These are phyloP conservation scores for Penicillium canescens DNA, from an alignment of 495 filamentous ascomycete species.

Conservation along the genomic window DNA sequence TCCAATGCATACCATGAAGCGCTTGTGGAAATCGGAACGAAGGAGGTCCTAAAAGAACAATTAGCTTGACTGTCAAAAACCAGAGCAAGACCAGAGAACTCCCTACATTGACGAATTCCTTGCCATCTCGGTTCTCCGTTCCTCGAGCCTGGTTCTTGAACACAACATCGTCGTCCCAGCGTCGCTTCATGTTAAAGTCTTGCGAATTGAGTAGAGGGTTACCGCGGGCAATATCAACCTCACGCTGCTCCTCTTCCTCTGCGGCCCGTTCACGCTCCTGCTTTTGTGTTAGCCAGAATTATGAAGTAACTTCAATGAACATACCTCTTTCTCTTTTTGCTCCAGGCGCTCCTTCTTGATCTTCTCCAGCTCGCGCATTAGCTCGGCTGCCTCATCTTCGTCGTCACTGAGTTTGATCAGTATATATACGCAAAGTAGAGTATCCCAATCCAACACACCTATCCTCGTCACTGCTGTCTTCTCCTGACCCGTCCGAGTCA, in stretches of 20 bases:
- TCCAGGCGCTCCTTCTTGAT: conserved; percentile 89
- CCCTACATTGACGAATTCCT: conserved; percentile 93
- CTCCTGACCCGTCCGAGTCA: conserved; percentile 71
- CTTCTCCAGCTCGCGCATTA: conserved; percentile 91
- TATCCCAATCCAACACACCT: conserved; percentile 36
- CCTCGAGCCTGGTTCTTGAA: conserved; percentile 98
- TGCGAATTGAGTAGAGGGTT: conserved; percentile 85
- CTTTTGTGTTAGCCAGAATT: conserved; percentile 9
- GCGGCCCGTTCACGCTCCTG: conserved; percentile 74
- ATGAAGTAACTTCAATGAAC: not conserved
- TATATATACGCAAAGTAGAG: not conserved
- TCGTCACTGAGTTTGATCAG: conserved; percentile 55
- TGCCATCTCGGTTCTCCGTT: conserved; percentile 89
- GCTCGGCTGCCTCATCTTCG: conserved; percentile 85
- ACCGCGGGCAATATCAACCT: conserved; percentile 85
- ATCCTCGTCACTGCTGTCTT: conserved; percentile 73
- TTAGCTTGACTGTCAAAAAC: conserved; percentile 20
- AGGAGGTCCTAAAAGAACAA: conserved; percentile 67
- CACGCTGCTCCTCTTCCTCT: conserved; percentile 77
- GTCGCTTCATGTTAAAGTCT: conserved; percentile 47
- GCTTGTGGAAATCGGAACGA: conserved; percentile 94
- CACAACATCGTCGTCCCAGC: conserved; percentile 99
- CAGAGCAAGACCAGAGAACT: not conserved
- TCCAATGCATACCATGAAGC: conserved; percentile 77
- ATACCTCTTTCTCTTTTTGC: conserved; percentile 79